Conservation (phyloP, 2,329 filamentous ascomycete species). For the Talaromyces verruculosus region DNA sequence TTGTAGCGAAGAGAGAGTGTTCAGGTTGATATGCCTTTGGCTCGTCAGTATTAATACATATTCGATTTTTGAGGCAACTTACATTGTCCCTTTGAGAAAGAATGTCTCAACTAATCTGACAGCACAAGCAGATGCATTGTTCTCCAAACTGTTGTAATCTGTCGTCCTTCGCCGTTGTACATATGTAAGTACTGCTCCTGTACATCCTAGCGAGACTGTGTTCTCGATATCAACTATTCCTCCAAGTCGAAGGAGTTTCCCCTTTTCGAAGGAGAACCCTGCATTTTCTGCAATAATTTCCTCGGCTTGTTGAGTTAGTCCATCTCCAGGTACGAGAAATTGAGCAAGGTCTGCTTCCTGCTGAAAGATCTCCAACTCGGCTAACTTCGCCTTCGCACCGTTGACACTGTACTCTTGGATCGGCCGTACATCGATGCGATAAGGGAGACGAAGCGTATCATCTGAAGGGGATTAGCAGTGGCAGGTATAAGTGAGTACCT, state of each 20-base stretch:
- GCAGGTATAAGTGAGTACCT: no score
- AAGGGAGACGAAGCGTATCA: constrained; percentile 56
- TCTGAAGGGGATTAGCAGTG: constrained; percentile 31
- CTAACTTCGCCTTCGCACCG: constrained; percentile 64
- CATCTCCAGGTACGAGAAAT: constrained; percentile 63
- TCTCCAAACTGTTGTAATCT: constrained; percentile 62
- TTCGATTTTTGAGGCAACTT: constrained; percentile 26
- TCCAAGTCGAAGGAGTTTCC: constrained; percentile 66
- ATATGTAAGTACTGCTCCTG: constrained; percentile 80
- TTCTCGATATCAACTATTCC: constrained; percentile 74
- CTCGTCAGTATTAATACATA: neutral
- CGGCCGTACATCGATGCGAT: constrained; percentile 66
- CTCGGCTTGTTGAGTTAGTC: constrained; percentile 44
- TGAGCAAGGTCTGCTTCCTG: constrained; percentile 50
- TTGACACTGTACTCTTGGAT: constrained; percentile 72
- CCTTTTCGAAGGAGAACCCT: constrained; percentile 58
- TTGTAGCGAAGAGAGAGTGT: constrained; percentile 79
- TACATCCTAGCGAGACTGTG: constrained; percentile 73
- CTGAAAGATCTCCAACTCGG: constrained; percentile 56
- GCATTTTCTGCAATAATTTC: constrained; percentile 41
- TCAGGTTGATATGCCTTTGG: constrained; percentile 74
- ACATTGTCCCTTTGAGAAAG: constrained; percentile 64
- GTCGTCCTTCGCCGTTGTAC: constrained; percentile 67
- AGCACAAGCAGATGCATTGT: constrained; percentile 57
- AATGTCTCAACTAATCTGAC: constrained; percentile 72